A percentile compares a stretch with the other conserved stretches of the same genome.
These are phyloP conservation scores for Suillus subluteus DNA, from an alignment of 768 basidiomycete genomes.

Conservation along the genomic window DNA sequence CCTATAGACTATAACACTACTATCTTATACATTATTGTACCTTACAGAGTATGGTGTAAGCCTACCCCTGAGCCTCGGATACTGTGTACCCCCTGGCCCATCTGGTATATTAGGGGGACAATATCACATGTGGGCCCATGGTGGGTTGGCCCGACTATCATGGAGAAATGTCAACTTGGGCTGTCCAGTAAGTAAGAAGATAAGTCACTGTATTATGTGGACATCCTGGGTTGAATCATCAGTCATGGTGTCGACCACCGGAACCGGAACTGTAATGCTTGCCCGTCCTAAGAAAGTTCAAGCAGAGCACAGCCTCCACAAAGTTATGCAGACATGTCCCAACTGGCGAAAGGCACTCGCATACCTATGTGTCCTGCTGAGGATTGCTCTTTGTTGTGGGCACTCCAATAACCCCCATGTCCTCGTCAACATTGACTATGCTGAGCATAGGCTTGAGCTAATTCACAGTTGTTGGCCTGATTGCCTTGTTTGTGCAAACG, in stretches of 20 bases:
- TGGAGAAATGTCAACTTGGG: background rate
- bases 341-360: background rate
- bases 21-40: background rate
- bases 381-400: background rate
- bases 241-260: background rate
- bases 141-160: background rate
- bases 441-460: background rate
- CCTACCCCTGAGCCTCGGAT: background rate
- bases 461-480: background rate
- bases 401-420: background rate
- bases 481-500: background rate
- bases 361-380: background rate
- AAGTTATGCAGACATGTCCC: background rate
- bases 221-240: background rate
- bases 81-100: background rate
- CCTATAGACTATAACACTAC: background rate
- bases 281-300: background rate
- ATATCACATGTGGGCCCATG: background rate
- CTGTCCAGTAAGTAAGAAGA: too few relatives aligned
- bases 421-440: background rate
- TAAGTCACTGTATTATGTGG: too few relatives aligned
- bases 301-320: background rate
- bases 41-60: background rate
- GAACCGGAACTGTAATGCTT: background rate
- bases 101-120: background rate